A percentile compares a stretch with the other conserved stretches of the same genome.
These are phyloP conservation scores for Phytophthora pistaciae DNA, from an alignment of 352 stramenopile genomes.

Conservation along the genomic window DNA sequence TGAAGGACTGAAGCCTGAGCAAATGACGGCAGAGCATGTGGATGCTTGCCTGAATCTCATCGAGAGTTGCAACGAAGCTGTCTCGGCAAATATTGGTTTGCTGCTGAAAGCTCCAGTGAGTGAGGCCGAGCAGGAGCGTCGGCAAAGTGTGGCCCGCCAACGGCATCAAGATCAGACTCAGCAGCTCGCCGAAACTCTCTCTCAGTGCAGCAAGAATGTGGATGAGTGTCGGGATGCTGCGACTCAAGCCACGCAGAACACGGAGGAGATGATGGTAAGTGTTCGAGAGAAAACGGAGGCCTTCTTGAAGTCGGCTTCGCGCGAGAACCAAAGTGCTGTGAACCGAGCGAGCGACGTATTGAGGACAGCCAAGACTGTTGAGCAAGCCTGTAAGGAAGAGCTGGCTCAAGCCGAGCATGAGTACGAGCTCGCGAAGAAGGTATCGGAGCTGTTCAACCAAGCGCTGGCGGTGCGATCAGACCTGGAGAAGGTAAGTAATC, in stretches of 20 bases:
- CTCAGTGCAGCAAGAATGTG: constrained; percentile 9
- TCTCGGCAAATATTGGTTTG: background rate
- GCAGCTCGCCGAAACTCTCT: background rate
- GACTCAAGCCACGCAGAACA: background rate
- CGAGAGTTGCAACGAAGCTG: constrained; percentile 6
- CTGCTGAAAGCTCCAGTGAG: background rate
- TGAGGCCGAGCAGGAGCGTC: constrained; percentile 3
- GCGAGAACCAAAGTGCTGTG: constrained; percentile 3
- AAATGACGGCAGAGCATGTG: constrained; percentile 6
- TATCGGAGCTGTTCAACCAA: constrained; percentile 3
- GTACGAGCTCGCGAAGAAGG: background rate
- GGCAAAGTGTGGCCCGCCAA: background rate
- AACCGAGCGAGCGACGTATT: constrained; percentile 2
- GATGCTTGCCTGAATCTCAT: background rate
- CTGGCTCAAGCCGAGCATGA: background rate
- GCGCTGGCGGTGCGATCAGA: background rate
- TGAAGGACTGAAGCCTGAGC: constrained; percentile 3
- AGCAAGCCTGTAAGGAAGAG: constrained; percentile 1
- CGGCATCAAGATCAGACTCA: constrained; percentile 1
- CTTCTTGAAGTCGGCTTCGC: background rate
- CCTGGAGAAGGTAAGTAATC: background rate
- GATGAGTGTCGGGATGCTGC: constrained; percentile 2
- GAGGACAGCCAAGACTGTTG: background rate
- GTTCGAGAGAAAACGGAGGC: constrained; percentile 6
- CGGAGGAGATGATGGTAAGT: constrained; percentile 6